Percentiles rank a stretch among this genome's conserved stretches.
phyloP scores from a whole-genome alignment of 148 eudicot genomes.

The Rhododendron kiyosumense region DNA sequence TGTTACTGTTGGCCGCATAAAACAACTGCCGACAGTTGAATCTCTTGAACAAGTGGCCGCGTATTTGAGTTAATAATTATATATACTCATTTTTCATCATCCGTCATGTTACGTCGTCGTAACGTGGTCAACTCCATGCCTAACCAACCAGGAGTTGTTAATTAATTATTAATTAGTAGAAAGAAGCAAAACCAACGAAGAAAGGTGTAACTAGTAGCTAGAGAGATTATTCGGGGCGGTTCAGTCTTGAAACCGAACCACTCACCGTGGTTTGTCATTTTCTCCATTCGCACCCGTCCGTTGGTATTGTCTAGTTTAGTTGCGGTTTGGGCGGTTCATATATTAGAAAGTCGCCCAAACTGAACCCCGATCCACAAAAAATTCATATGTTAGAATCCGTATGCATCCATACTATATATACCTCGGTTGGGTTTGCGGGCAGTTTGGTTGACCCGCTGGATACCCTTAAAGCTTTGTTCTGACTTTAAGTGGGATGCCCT shows the following conservation, averaged over 20 bases:
- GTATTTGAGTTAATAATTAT: background rate
- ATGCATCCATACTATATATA: background rate
- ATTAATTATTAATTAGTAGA: background rate
- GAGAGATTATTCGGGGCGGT: too few species aligned
- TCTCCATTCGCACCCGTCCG: background rate
- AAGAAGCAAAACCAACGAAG: background rate
- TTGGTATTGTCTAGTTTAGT: background rate
- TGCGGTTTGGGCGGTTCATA: background rate
- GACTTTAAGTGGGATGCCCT: background rate
- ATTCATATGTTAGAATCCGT: background rate
- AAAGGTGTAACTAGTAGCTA: background rate
- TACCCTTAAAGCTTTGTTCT: background rate
- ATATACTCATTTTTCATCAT: background rate
- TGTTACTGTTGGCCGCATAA: background rate
- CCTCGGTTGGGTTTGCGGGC: background rate
- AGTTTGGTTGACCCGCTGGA: background rate
- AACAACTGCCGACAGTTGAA: background rate
- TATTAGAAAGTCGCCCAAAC: background rate
- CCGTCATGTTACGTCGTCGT: background rate
- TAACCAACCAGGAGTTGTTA: background rate
- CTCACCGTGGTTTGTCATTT: background rate
- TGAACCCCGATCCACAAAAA: background rate
- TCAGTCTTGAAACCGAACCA: background rate
- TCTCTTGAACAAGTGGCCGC: background rate
- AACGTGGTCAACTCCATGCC: background rate